Conservation (phyloP, 2,329 filamentous ascomycete genomes). For the Penicillium crustosum region DNA sequence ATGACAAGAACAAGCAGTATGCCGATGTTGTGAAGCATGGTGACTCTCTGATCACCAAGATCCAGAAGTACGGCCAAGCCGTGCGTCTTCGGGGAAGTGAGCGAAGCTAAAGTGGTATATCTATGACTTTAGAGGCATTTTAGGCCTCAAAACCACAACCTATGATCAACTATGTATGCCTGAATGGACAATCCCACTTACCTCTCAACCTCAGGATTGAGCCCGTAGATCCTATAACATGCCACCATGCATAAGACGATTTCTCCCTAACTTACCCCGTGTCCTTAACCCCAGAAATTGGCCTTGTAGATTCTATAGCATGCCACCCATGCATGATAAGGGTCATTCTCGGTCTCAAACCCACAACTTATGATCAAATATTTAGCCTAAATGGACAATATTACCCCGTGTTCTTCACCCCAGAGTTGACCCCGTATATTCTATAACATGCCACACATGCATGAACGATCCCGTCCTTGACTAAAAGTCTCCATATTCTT, state of each 20-base stretch:
- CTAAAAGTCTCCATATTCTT: neutral
- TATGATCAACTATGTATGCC: constrained; percentile 11
- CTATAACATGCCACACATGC: neutral
- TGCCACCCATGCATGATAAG: too few relatives aligned
- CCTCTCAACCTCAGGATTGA: neutral
- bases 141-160: constrained; percentile 5
- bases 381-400: constrained; percentile 7
- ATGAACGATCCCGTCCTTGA: neutral
- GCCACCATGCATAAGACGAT: neutral
- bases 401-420: neutral
- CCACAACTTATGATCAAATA: constrained; percentile 6
- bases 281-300: too few relatives aligned
- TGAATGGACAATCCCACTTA: constrained; percentile 8
- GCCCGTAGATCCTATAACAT: neutral
- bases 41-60: constrained; percentile 95
- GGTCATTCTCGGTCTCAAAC: neutral
- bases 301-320: too few relatives aligned
- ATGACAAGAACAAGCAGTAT: constrained; percentile 99
- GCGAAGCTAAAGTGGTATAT: constrained; percentile 60
- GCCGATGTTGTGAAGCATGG: constrained; percentile 96
- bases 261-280: too few relatives aligned
- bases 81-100: constrained; percentile 93
- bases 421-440: neutral
- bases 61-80: constrained; percentile 98
- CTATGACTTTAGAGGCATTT: constrained; percentile 10